These are phyloP conservation scores for Alternaria infectoria DNA, from an alignment of 2,329 filamentous ascomycete species.

Conservation along the genomic window DNA sequence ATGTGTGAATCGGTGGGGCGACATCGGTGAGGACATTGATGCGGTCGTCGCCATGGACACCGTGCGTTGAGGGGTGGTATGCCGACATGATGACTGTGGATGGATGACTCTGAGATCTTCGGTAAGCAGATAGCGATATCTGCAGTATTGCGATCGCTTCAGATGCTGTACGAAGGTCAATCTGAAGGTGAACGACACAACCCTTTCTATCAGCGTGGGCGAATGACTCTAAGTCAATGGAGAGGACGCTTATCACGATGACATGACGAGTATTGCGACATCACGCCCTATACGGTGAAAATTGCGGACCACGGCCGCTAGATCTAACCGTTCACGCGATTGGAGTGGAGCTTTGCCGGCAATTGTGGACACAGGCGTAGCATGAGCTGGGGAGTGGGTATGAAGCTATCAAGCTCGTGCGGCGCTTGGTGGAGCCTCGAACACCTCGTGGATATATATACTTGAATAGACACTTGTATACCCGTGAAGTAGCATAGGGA, in stretches of 20 bases:
- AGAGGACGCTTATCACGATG: background rate
- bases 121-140: background rate
- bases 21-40: conserved; percentile 78
- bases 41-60: conserved; percentile 82
- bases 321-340: conserved; percentile 11
- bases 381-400: conserved; percentile 3
- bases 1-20: conserved; percentile 86
- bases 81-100: conserved; percentile 1
- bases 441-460: background rate
- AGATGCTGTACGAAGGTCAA: background rate
- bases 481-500: background rate
- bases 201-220: background rate
- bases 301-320: background rate
- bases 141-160: background rate
- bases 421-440: background rate
- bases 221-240: background rate
- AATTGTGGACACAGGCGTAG: conserved; percentile 5
- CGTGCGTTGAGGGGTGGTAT: conserved; percentile 67
- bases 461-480: background rate
- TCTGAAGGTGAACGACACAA: background rate
- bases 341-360: conserved; percentile 11
- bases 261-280: conserved; percentile 14
- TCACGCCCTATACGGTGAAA: conserved; percentile 16
- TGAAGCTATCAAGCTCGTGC: background rate
- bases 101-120: background rate